Conservation (phyloP, 352 stramenopile species). For the Labyrinthula sp. region DNA sequence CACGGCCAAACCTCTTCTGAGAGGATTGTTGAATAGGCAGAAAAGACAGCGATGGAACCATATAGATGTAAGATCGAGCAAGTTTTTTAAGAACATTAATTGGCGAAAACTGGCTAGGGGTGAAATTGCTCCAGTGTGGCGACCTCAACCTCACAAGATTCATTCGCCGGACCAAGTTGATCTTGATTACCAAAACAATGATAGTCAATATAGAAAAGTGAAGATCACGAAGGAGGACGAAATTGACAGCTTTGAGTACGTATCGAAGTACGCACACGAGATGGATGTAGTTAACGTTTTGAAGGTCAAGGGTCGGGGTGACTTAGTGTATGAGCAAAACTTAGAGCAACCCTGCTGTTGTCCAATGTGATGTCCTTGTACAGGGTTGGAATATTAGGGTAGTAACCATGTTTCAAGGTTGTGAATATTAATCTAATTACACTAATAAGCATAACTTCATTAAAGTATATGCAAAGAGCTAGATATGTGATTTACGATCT, state of each 20-base stretch:
- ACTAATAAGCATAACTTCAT: too few relatives aligned
- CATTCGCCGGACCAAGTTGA: constrained; percentile 21
- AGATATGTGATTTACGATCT: too few relatives aligned
- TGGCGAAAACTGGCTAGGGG: constrained; percentile 41
- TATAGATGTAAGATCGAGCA: constrained; percentile 44
- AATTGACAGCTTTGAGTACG: constrained; percentile 20
- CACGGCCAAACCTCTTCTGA: constrained; percentile 48
- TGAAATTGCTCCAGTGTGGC: constrained; percentile 15
- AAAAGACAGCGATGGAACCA: constrained; percentile 48
- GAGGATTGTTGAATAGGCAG: constrained; percentile 49
- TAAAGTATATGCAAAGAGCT: too few relatives aligned
- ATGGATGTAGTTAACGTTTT: constrained; percentile 44
- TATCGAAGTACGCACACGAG: constrained; percentile 6
- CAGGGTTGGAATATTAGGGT: too few relatives aligned
- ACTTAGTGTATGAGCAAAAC: too few relatives aligned
- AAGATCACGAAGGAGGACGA: constrained; percentile 9
- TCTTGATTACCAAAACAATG: constrained; percentile 22
- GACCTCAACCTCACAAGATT: constrained; percentile 14
- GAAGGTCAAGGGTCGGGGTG: constrained; percentile 51
- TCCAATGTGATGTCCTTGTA: too few relatives aligned
- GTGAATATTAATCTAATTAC: too few relatives aligned
- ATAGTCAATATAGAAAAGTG: constrained; percentile 25
- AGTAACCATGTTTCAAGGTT: too few relatives aligned
- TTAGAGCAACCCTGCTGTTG: too few relatives aligned
- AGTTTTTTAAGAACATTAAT: constrained; percentile 51